A percentile compares a stretch with the other conserved stretches of the same genome.
Evolutionary conservation across 257 asterid species (phyloP).

Genomic region (Solanum rostratum): DNA sequence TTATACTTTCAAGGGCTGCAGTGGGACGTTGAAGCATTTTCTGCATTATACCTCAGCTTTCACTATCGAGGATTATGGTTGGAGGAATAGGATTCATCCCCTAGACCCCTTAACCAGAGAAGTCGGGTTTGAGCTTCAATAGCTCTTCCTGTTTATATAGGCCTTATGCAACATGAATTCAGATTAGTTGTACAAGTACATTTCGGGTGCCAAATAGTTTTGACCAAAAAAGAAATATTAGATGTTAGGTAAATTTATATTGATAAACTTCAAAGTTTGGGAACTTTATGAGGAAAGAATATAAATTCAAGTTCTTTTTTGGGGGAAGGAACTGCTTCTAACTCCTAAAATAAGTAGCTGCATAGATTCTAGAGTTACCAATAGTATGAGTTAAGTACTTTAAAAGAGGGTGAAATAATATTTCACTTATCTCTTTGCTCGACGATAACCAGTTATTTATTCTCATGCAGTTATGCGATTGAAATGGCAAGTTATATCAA

Average conservation of each 20-base stretch:
- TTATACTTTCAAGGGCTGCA: too few species aligned
- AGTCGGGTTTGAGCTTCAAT: background rate
- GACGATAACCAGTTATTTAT: background rate
- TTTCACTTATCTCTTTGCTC: background rate
- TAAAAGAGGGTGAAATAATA: too few species aligned
- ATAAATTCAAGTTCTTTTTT: too few species aligned
- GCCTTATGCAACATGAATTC: background rate
- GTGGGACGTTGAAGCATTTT: too few species aligned
- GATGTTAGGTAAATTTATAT: background rate
- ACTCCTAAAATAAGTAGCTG: too few species aligned
- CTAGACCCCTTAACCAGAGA: background rate
- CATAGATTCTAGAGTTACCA: too few species aligned
- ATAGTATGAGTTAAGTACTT: too few species aligned
- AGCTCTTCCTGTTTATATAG: background rate
- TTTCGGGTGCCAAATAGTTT: too few species aligned
- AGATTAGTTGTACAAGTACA: too few species aligned
- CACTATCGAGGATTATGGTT: background rate
- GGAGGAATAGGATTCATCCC: background rate
- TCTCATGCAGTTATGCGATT: slow-evolving; percentile 52
- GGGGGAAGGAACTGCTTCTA: too few species aligned
- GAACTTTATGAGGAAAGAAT: background rate
- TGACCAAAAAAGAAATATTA: too few species aligned
- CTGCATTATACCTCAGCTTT: background rate
- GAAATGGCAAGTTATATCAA: slow-evolving; percentile 77
- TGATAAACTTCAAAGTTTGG: background rate